Conservation (phyloP, 495 filamentous ascomycete species). For the Chaetomidium leptoderma region DNA sequence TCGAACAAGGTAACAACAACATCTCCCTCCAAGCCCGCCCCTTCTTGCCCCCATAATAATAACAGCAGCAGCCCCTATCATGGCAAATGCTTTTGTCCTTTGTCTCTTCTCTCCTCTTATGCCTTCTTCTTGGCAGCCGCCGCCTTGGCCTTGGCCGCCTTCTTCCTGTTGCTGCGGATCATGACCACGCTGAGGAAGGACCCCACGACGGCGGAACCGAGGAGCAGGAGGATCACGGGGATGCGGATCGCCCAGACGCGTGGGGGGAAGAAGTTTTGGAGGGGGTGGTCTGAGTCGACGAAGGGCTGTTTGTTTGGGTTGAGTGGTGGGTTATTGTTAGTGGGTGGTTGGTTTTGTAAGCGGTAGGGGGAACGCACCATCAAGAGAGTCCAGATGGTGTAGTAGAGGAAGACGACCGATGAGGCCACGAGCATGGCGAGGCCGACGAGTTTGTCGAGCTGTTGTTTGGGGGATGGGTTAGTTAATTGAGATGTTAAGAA, state of each 20-base stretch:
- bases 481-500: conserved; percentile 20
- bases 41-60: too few relatives aligned
- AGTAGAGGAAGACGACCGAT: conserved; percentile 95
- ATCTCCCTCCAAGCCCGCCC: too few relatives aligned
- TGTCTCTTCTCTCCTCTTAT: too few relatives aligned
- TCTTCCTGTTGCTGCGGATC: conserved; percentile 98
- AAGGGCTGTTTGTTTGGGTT: conserved; percentile 65
- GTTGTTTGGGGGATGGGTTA: conserved; percentile 2
- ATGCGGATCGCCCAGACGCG: conserved; percentile 99
- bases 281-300: conserved; percentile 87
- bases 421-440: conserved; percentile 96
- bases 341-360: neutral
- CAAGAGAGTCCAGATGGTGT: conserved; percentile 93
- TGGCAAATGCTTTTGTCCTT: too few relatives aligned
- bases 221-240: conserved; percentile 89
- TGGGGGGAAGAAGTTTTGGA: conserved; percentile 92
- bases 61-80: too few relatives aligned
- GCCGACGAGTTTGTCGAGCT: conserved; percentile 96
- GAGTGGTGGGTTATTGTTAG: neutral
- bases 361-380: conserved; percentile 58
- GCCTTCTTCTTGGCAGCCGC: conserved; percentile 57
- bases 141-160: conserved; percentile 85
- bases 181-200: conserved; percentile 96
- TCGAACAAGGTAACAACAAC: too few relatives aligned
- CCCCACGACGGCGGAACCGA: conserved; percentile 90